These are phyloP conservation scores for Pseudogymnoascus sp. DNA, from an alignment of 2,329 filamentous ascomycete species.

Conservation along the genomic window DNA sequence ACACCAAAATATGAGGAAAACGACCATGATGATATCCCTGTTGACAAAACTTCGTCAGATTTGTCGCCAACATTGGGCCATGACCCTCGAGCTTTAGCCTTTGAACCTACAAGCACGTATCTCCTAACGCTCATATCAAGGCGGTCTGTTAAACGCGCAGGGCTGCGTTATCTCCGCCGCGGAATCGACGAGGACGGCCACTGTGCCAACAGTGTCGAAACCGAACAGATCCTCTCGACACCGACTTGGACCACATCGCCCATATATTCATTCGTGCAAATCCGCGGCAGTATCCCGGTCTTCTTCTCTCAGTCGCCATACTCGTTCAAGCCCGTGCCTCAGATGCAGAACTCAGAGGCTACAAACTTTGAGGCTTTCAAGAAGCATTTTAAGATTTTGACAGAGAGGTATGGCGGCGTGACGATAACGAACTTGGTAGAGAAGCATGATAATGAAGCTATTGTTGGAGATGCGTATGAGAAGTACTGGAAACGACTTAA, in stretches of 20 bases:
- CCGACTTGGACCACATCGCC: constrained; percentile 57
- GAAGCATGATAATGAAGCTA: constrained; percentile 73
- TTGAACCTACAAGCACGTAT: constrained; percentile 18
- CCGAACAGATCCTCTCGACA: constrained; percentile 82
- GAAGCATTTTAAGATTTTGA: constrained; percentile 68
- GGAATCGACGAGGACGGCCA: constrained; percentile 86
- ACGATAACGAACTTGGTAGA: constrained; percentile 83
- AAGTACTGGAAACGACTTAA: constrained; percentile 61
- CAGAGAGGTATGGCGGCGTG: constrained; percentile 63
- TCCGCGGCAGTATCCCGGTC: constrained; percentile 83
- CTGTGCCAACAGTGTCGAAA: constrained; percentile 86
- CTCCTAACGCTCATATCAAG: constrained; percentile 89
- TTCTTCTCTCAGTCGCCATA: constrained; percentile 96
- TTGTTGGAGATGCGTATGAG: constrained; percentile 73
- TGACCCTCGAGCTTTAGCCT: neutral
- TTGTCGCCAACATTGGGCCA: neutral
- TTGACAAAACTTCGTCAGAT: neutral
- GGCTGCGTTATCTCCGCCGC: constrained; percentile 79
- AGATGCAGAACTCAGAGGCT: constrained; percentile 71
- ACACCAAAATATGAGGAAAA: neutral
- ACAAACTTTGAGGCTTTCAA: constrained; percentile 73
- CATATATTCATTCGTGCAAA: constrained; percentile 77
- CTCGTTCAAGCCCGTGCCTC: constrained; percentile 79
- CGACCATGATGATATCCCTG: neutral
- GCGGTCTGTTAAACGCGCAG: constrained; percentile 76